Percentiles rank a stretch among this genome's conserved stretches.
Conservation (phyloP, 1,139 yeast species). For the Magnusiomyces paraingens region DNA sequence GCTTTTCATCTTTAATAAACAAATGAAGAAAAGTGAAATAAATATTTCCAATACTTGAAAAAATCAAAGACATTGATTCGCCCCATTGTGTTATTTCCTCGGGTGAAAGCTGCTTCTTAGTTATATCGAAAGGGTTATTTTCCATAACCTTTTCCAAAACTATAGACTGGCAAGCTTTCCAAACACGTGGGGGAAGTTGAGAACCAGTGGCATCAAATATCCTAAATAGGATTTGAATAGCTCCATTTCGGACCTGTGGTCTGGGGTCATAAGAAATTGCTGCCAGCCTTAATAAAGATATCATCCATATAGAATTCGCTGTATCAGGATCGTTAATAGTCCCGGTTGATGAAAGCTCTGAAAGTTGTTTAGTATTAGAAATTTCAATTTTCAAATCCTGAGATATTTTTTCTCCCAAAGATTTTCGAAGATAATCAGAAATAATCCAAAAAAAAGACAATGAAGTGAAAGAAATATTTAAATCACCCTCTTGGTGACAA, state of each 20-base stretch:
- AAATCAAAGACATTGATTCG: slow-evolving; percentile 51
- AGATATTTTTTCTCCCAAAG: slow-evolving; percentile 3
- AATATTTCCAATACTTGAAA: slow-evolving; percentile 53
- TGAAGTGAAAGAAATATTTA: slow-evolving; percentile 84
- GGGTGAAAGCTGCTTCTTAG: slow-evolving; percentile 8
- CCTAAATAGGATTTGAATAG: slow-evolving; percentile 80
- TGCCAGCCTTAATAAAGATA: slow-evolving; percentile 55
- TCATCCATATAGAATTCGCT: slow-evolving; percentile 49
- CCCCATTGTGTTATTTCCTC: slow-evolving; percentile 41
- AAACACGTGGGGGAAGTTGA: slow-evolving; percentile 38
- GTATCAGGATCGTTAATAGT: slow-evolving; percentile 14
- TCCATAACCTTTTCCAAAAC: slow-evolving; percentile 34
- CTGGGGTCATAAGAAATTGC: slow-evolving; percentile 57
- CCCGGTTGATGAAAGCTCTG: slow-evolving; percentile 4
- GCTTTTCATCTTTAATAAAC: slow-evolving; percentile 25
- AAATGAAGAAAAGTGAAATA: slow-evolving; percentile 41
- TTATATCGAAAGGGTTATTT: slow-evolving; percentile 22
- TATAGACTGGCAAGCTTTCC: slow-evolving; percentile 34
- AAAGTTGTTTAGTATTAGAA: slow-evolving; percentile 6
- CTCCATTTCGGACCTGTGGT: slow-evolving; percentile 81
- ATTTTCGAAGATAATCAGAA: slow-evolving; percentile 60
- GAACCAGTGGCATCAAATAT: slow-evolving; percentile 74
- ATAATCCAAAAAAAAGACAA: slow-evolving; percentile 89
- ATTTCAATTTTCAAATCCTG: slow-evolving; percentile 12
- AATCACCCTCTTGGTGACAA: slow-evolving; percentile 60